Base-by-base conservation (phyloP, 2,329 filamentous ascomycete species). In the Botrytis byssoidea region DNA sequence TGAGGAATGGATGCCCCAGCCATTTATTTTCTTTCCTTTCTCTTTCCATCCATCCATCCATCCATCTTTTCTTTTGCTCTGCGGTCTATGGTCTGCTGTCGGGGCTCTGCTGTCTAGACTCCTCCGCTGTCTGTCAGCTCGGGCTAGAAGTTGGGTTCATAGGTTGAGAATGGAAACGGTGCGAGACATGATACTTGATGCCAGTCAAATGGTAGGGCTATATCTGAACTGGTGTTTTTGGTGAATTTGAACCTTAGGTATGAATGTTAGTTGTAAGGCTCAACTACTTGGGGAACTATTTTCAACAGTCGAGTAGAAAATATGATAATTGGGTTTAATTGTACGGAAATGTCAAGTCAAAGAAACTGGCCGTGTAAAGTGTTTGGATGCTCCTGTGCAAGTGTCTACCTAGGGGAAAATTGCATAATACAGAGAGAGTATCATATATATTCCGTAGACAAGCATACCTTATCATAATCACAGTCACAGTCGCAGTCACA, bases 1-100 rank as follows among this genome's bases (percentile, higher is more conserved):
- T 7, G 32, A 67, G 32, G 65, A 20, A 67, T 40, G 46, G 68
- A 63, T 63, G 46, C 55, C 68, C 68, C 68, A 70, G 68, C 68
- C 68, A 48, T 61, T 70, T n/a, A 12, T 51, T 70, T 70, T 20
- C 44, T 63, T 10, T 46, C 16, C 32, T 25, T 32, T 22, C n/a
- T 48, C n/a, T 42, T 64, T 29, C 60, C 32, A 35, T 35, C 32
- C 32, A 35, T 35, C 32, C 48, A 51, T 14, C 25, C 4, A 51
- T 14, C 25, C 4, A n/a, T 51, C 48, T 51, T n/a, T 51, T n/a
- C 48, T 51, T 51, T 51, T 51, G 48, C 48, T 51, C 48, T 51
- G 25, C 48, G 22, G 10, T 51, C 46, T 48, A 22, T 8, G 12
- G 29, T 60, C 57, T 60, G 55, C 48, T n/a, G 48, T 25, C 42